Evolutionary conservation across 2,329 filamentous ascomycete species (phyloP).

Genomic region (Botrytis squamosa): DNA sequence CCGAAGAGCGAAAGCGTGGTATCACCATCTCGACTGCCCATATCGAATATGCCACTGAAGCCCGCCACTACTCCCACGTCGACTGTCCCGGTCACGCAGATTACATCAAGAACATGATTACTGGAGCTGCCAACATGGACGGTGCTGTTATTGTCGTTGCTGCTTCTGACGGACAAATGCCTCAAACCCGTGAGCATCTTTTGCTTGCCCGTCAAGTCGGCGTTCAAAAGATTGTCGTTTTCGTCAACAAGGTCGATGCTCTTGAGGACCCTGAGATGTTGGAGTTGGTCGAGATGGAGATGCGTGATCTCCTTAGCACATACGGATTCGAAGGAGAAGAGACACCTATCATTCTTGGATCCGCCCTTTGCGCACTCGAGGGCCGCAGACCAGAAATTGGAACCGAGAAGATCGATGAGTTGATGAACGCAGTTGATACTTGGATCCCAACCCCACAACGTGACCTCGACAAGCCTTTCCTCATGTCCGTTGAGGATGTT

Average conservation of each 20-base stretch:
- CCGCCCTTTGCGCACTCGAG: constrained; percentile 91
- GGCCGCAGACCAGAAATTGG: constrained; percentile 85
- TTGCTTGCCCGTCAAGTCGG: constrained; percentile 97
- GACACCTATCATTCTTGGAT: constrained; percentile 95
- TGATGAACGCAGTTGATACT: constrained; percentile 82
- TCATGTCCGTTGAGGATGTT: constrained; percentile 96
- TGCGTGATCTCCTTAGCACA: constrained; percentile 89
- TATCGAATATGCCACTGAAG: constrained; percentile 95
- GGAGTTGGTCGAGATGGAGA: constrained; percentile 99
- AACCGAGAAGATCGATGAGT: constrained; percentile 82
- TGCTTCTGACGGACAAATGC: constrained; percentile 98
- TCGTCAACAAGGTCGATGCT: constrained; percentile 99
- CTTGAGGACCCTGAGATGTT: constrained; percentile 99
- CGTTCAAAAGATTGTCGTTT: constrained; percentile 97
- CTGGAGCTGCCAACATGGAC: constrained; percentile 98
- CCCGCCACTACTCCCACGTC: constrained; percentile 97
- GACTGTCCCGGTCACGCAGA: constrained; percentile 99
- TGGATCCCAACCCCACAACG: constrained; percentile 97
- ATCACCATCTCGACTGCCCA: constrained; percentile 99
- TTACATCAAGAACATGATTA: constrained; percentile 99
- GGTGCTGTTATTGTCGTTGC: constrained; percentile 98
- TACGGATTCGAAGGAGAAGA: constrained; percentile 99
- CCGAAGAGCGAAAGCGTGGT: constrained; percentile 99
- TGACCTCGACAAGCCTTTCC: constrained; percentile 96
- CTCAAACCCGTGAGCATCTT: constrained; percentile 97